Base-by-base conservation (phyloP, 345 rosid genomes). In the Geranium brycei region DNA sequence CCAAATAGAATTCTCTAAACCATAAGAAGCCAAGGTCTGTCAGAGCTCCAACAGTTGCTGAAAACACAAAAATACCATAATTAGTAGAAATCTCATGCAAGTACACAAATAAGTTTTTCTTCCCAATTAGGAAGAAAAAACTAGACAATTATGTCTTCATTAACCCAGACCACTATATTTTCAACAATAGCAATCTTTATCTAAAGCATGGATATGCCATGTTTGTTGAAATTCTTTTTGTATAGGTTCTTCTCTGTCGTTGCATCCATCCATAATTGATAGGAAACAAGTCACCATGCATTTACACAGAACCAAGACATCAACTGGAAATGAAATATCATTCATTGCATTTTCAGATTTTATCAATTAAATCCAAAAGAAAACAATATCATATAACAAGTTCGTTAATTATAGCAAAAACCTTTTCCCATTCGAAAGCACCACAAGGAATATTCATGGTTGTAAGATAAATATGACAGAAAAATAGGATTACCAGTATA, bases 1-100 rank as follows among this genome's bases (percentile, higher is more conserved):
- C 97, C 87, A 93, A 70, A 78, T 93, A 93, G 79, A 93, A 93
- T 78, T 93, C 99, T 81, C 99, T 82, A 80, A 88, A 93, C 99
- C 97, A 93, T 63, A 93, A 76, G 85, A 93, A 93, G 66, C 99
- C 99, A 62, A 90, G 92, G 82, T 93, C 97, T 40, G 92, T 90
- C 77, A 93, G 75, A 67, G 86, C 83, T 59, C 79, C 81, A 70
- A 93, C 69, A 31, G 95, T 88, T 17, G 78, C 99, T 93, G 95
- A 87, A 85, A 70, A 67, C 73, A 81, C 57, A 28, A 68, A 31
- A 17, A 38, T 40, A 67, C 18, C 40, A 71, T 63, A 51, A 66
- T 61, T 69, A 65, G 38, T 56, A 63, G 66, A 47, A 47, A 2
- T 47, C 14, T 57, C 19, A 2, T 16, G 59, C 13, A 17, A 57